phyloP scores from a whole-genome alignment of 2,329 filamentous ascomycete genomes.

The Neophaeococcomyces aloes region DNA sequence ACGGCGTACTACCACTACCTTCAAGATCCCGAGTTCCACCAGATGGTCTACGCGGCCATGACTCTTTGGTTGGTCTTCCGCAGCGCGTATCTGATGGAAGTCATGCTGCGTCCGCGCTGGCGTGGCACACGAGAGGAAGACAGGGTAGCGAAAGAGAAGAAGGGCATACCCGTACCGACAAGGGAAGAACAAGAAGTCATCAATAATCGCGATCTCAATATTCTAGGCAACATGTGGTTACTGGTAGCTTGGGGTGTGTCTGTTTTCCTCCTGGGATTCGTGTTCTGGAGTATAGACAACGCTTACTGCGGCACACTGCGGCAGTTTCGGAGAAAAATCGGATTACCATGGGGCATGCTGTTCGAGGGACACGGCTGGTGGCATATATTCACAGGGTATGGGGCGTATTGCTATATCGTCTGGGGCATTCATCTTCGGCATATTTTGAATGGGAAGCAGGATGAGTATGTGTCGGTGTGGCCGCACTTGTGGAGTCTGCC shows the following conservation, averaged over 20 bases:
- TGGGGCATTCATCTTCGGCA: constrained; percentile 77
- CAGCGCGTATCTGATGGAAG: constrained; percentile 68
- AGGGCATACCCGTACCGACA: constrained; percentile 30
- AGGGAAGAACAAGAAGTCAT: constrained; percentile 38
- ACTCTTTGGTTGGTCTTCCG: constrained; percentile 61
- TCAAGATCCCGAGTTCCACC: constrained; percentile 73
- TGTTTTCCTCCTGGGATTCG: constrained; percentile 64
- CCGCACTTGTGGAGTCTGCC: constrained; percentile 51
- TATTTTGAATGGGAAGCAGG: constrained; percentile 61
- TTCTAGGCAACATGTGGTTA: constrained; percentile 61
- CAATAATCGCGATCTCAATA: constrained; percentile 46
- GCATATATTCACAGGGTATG: constrained; percentile 66
- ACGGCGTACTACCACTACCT: constrained; percentile 72
- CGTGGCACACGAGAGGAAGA: constrained; percentile 38
- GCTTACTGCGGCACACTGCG: constrained; percentile 57
- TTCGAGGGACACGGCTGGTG: constrained; percentile 65
- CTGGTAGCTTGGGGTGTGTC: constrained; percentile 59
- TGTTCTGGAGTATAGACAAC: constrained; percentile 70
- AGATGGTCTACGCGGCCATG: constrained; percentile 63
- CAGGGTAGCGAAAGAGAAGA: constrained; percentile 30
- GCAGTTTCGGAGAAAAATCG: constrained; percentile 53
- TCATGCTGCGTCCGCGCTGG: constrained; percentile 50
- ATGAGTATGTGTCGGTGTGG: constrained; percentile 63
- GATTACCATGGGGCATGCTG: constrained; percentile 67
- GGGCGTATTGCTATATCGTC: constrained; percentile 68